A percentile compares a stretch with the other conserved stretches of the same genome.
These are phyloP conservation scores for Trichocladium uniseriatum DNA, from an alignment of 495 filamentous ascomycete species.

Conservation along the genomic window DNA sequence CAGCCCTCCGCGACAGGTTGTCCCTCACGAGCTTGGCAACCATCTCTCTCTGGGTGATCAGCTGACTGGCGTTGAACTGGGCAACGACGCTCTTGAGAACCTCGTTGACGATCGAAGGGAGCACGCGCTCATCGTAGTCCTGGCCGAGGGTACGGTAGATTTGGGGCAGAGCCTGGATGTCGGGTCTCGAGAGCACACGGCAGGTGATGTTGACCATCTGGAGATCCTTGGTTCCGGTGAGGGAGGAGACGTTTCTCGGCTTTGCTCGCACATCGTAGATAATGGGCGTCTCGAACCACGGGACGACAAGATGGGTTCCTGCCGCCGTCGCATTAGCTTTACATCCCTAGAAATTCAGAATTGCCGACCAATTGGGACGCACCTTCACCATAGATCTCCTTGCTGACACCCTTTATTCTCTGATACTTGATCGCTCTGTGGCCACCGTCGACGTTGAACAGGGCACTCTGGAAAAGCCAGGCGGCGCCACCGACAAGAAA, in stretches of 20 bases:
- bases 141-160: slow-evolving; percentile 93
- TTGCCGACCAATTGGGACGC: slow-evolving; percentile 17
- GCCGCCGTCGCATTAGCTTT: background rate
- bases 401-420: slow-evolving; percentile 83
- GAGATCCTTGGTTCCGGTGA: slow-evolving; percentile 96
- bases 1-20: slow-evolving; percentile 80
- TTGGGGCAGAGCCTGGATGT: slow-evolving; percentile 78
- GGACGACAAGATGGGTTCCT: slow-evolving; percentile 90
- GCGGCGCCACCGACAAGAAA: slow-evolving; percentile 55
- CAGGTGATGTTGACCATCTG: slow-evolving; percentile 99
- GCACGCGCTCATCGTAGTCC: slow-evolving; percentile 93
- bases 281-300: slow-evolving; percentile 95
- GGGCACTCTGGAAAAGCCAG: slow-evolving; percentile 64
- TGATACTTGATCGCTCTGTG: slow-evolving; percentile 99
- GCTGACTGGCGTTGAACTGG: slow-evolving; percentile 96
- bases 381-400: slow-evolving; percentile 97
- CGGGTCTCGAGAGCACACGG: slow-evolving; percentile 91
- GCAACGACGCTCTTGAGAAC: slow-evolving; percentile 97
- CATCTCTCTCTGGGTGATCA: slow-evolving; percentile 97
- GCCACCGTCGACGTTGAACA: slow-evolving; percentile 99
- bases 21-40: slow-evolving; percentile 86
- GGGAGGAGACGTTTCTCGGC: slow-evolving; percentile 90
- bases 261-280: slow-evolving; percentile 97
- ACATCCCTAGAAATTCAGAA: background rate
- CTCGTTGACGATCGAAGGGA: slow-evolving; percentile 97